A percentile compares a stretch with the other conserved stretches of the same genome.
phyloP scores from a whole-genome alignment of 1,139 yeast species.

The Magnusiomyces suaveolens region DNA sequence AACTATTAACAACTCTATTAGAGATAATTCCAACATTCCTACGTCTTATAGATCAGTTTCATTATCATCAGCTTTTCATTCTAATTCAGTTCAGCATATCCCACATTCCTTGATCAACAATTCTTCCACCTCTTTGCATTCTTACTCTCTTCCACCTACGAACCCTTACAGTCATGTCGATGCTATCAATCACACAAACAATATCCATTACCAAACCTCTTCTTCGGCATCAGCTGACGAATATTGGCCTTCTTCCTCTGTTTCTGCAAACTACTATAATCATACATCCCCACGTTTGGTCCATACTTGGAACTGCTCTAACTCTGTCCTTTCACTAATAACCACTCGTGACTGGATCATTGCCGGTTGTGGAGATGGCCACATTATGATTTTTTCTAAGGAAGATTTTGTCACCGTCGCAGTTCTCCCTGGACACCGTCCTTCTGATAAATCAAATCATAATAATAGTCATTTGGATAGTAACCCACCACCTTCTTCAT shows the following conservation, averaged over 20 bases:
- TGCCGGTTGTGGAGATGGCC: constrained; percentile 94
- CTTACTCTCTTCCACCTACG: constrained; percentile 2
- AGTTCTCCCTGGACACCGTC: constrained; percentile 41
- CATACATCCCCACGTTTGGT: constrained; percentile 29
- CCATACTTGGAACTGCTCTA: constrained; percentile 69
- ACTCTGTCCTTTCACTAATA: constrained; percentile 70
- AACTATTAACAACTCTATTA: background rate
- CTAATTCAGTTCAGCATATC: background rate
- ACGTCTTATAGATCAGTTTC: background rate
- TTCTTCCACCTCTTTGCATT: background rate
- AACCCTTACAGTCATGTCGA: background rate
- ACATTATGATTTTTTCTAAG: constrained; percentile 62
- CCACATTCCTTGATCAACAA: background rate
- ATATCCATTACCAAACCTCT: background rate
- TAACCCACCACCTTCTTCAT: background rate
- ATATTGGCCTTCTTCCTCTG: constrained; percentile 1
- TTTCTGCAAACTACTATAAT: background rate
- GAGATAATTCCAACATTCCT: background rate
- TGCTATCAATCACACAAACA: background rate
- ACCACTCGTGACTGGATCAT: constrained; percentile 54
- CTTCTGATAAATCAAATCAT: background rate
- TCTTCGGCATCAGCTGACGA: background rate
- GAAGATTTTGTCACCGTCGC: constrained; percentile 48
- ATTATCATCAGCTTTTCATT: background rate
- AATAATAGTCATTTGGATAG: background rate